A percentile compares a stretch with the other conserved stretches of the same genome.
phyloP scores from a whole-genome alignment of 2,329 filamentous ascomycete genomes.

The Fusarium verticillioides region DNA sequence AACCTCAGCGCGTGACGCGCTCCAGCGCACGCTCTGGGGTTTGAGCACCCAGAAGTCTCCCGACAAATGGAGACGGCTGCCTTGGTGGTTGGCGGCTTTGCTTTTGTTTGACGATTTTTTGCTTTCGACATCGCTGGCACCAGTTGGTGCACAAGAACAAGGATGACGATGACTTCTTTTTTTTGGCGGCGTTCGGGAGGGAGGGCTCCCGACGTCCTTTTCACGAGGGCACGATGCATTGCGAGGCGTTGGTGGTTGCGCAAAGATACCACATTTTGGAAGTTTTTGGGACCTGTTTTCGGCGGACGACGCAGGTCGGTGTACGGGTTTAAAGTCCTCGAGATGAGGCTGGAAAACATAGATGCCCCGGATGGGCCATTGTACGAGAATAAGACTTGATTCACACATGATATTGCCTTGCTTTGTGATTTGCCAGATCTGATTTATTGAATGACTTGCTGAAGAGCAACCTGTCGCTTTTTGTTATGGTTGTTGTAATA shows the following conservation, averaged over 20 bases:
- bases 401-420: background rate
- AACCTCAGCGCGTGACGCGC: constrained; percentile 47
- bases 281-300: constrained; percentile 24
- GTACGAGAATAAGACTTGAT: constrained; percentile 4
- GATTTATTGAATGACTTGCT: background rate
- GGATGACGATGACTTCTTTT: background rate
- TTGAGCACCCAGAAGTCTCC: constrained; percentile 17
- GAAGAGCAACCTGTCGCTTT: background rate
- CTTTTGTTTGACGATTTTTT: constrained; percentile 3
- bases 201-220: constrained; percentile 9
- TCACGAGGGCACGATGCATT: constrained; percentile 30
- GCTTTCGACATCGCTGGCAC: background rate
- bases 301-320: constrained; percentile 20
- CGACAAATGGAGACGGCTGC: background rate
- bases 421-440: background rate
- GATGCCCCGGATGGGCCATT: background rate
- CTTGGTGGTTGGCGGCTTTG: constrained; percentile 8
- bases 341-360: constrained; percentile 20
- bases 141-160: constrained; percentile 1
- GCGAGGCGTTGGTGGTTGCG: constrained; percentile 36
- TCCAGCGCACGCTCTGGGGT: constrained; percentile 42
- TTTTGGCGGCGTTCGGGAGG: constrained; percentile 27
- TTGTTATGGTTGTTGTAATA: background rate
- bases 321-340: constrained; percentile 19
- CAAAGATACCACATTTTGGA: constrained; percentile 36